Base-by-base conservation (phyloP, 2,329 filamentous ascomycete genomes). In the Fusarium drepaniforme region DNA sequence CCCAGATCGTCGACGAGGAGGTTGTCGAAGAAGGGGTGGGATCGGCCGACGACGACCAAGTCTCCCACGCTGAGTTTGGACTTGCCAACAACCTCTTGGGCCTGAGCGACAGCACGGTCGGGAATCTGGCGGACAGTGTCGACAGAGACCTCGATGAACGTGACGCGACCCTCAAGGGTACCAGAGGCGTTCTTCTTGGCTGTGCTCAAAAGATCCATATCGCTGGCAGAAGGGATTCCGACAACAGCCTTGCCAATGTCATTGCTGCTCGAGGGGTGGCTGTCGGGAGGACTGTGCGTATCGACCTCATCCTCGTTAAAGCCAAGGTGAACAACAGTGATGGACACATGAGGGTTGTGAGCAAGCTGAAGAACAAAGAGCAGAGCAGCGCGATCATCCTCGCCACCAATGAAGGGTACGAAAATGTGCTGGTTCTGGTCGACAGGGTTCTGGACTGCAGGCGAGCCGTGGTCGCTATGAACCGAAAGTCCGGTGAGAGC, bases 391-490 rank as follows among this genome's bases (percentile, higher is more conserved):
- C 91, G 90, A 79, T 98, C 96, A 79, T 99, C 97, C 1, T 87
- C 85, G 11, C 94, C 94, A 21, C 96, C 96, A 69, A 98, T 92
- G 83, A 95, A 98, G 0, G 96, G 93, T 64, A 97, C 87, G 81
- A 97, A 96, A 75, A 98, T 89, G 80, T 96, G 95, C 80, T 97
- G 95, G 40, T 90, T 91, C 71, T 91, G 92, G 78, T 94, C 90
- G 8, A 87, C 86, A 7, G 92, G 87, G 0, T 93, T 62, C 16
- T 63, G 71, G 4, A 79, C 90, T 1, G 88, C 85, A 23, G 89
- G 84, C 0, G 88, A 84, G 13, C 90, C 84, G 64, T 93, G 90
- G n/a, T 86, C 30, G 37, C 78, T 79, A n/a, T 79, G 75, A 0
- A 79, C 40, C 1, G 78, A 79, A 4, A 79, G 30, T 4, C 76